Base-by-base conservation (phyloP, 1,139 yeast species). In the Blastobotrys apis region DNA sequence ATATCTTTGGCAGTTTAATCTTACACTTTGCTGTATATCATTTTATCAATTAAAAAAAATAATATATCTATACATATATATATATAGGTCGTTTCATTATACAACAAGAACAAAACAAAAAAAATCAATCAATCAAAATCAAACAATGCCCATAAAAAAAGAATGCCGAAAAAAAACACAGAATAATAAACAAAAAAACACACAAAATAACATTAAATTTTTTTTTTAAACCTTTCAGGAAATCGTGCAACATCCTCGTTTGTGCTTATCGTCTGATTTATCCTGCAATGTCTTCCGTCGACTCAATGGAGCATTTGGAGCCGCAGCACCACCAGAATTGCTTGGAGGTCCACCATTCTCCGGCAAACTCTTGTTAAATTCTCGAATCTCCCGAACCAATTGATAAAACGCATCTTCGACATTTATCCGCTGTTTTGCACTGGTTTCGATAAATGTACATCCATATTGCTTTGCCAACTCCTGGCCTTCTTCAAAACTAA, bases 341-440 rank as follows among this genome's bases (percentile, higher is more conserved):
- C n/a, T n/a, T n/a, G n/a, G n/a, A n/a, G n/a, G n/a, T 8, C 17
- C 30, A 6, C 39, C 33, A 32, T 23, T 35, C 15, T 25, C 36
- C n/a, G 31, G 34, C 25, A 15, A 10, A 23, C 27, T 16, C 35
- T 43, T 43, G 49, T 74, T 64, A 53, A 60, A 66, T 38, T 65
- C 72, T 53, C 82, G 71, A 47, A 84, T 80, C 39, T 75, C 73
- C 52, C 90, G 73, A 8, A 84, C 94, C 52, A 85, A 70, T 34
- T 80, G 83, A 59, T 74, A 82, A 64, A 94, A 92, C 2, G 95
- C 87, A 58, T 87, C 95, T 63, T 92, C 97, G 43, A 94, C 97
- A 58, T 92, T 90, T 63, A 87, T 80, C 54, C 95, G 80, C 62
- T 84, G 90, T 70, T 92, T 88, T 27, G 98, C 98, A 44, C 92